Base-by-base conservation (phyloP, 305 asterid species). In the Nicotiana rustica region DNA sequence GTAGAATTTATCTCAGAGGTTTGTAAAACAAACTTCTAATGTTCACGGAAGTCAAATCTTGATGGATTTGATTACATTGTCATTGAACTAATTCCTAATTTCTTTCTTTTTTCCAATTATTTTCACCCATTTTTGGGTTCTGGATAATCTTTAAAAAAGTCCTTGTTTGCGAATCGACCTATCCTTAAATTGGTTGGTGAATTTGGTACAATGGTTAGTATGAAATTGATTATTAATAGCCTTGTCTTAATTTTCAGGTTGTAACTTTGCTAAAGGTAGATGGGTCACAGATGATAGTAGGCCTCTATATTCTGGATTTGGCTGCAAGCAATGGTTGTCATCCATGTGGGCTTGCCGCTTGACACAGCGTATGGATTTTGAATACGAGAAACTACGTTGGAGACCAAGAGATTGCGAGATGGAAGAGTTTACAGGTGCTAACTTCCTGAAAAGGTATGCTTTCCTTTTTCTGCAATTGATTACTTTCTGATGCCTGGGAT, bases 271-370 rank as follows among this genome's bases (percentile, higher is more conserved):
- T 83, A 91, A 89, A 89, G 99, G 99, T 84, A 92, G 92, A 88
- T 96, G 99, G 98, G 86, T 91, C 60, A 67, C 86, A 29, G 95
- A 93, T 80, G 91, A 92, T 60, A 86, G 77, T 82, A 87, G 89
- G 60, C 97, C 97, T 67, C 84, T 96, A 60, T 96, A 96, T 89
- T 92, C 98, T 79, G 99, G 99, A 84, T 89, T 77, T 84, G 97
- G 92, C 73, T 96, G 99, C 86, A 91, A 92, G 85, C 94, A 90
- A 86, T 94, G 99, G 99, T 88, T 96, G 85, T 94, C 99, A 47
- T 49, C 97, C 41, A 96, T 96, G 99, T 96, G 99, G 99, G 97
- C 98, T 85, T 96, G 99, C 86, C 99, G 91, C 82, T 89, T 92
- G 86, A 94, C 98, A 49, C 97, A 96, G 78, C 97, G 98, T 82